Base-by-base conservation (phyloP, 306 rosid genomes). In the Leucaena leucocephala region DNA sequence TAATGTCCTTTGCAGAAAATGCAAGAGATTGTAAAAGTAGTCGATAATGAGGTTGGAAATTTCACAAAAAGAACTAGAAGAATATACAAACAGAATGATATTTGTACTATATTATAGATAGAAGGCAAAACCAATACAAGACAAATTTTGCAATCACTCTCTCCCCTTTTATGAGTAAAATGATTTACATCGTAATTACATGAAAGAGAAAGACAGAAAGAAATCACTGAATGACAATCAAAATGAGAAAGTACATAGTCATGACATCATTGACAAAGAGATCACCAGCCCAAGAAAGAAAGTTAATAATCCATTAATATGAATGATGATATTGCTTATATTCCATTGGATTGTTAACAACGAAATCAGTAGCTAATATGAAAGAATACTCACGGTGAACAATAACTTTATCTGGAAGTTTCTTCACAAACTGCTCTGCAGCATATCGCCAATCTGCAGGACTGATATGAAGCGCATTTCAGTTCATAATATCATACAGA, bases 391-490 rank as follows among this genome's bases (percentile, higher is more conserved):
- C 81, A 91, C 98, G 80, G 86, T 91, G 98, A 74, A 93, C 98
- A 82, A 91, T 77, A 77, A 93, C 91, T 87, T 93, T 91, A 84
- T 91, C 93, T 36, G 92, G 96, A 78, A 88, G 94, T 87, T 68
- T 89, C 85, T 78, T 84, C 68, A 86, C 94, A 82, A 93, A 93
- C 86, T 93, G 91, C 63, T 81, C 90, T 3, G 91, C 94, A 1
- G 90, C 97, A 82, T 89, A 93, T 85, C 90, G 84, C 98, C 98
- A 93, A 88, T 93, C 98, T 72, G 92, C 86, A 50, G 96, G 85
- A 84, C 98, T 93, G 91, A 80, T 78, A 66, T 74, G 8, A 22
- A 82, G 80, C 22, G 70, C 75, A 58, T 22, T 67, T 59, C 46
- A 82, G 34, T 35, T 50, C 33, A 50, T 33, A 54, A 52, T 46